Percentiles rank a stretch among this genome's conserved stretches.
Evolutionary conservation across 2,329 filamentous ascomycete species (phyloP).

Genomic region (Botrytis porri): DNA sequence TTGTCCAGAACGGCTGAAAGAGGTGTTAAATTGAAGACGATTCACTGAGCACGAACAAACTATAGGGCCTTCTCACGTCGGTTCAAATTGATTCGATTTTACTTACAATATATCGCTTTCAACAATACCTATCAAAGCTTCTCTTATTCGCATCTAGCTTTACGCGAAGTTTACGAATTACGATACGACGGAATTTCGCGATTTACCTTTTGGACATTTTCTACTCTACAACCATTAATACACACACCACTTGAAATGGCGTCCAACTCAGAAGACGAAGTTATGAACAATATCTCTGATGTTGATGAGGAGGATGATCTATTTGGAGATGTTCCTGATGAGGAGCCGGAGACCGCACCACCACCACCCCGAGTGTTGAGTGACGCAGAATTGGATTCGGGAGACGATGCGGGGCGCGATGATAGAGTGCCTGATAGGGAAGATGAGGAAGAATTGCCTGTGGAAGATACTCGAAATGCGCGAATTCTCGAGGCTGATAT

Average conservation of each 20-base stretch:
- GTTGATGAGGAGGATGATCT: conserved; percentile 56
- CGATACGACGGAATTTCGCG: background rate
- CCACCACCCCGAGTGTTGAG: conserved; percentile 44
- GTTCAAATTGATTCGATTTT: background rate
- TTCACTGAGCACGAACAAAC: background rate
- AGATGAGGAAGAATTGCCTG: conserved; percentile 44
- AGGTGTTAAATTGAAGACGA: background rate
- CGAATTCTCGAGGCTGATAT: conserved; percentile 63
- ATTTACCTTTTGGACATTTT: background rate
- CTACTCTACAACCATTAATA: background rate
- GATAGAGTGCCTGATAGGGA: conserved; percentile 51
- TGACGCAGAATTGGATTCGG: conserved; percentile 60
- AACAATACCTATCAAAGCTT: background rate
- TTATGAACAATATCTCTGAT: conserved; percentile 44
- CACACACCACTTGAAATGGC: conserved; percentile 22
- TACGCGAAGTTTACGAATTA: background rate
- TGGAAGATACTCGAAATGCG: conserved; percentile 44
- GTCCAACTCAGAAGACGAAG: conserved; percentile 34
- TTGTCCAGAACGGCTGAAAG: background rate
- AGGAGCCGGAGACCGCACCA: conserved; percentile 27
- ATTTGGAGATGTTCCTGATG: conserved; percentile 55
- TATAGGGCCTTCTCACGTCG: background rate
- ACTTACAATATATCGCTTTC: background rate
- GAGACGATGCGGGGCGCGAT: conserved; percentile 59
- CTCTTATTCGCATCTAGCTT: background rate